Conservation (phyloP, 345 rosid species). For the Lepidium aucheri region DNA sequence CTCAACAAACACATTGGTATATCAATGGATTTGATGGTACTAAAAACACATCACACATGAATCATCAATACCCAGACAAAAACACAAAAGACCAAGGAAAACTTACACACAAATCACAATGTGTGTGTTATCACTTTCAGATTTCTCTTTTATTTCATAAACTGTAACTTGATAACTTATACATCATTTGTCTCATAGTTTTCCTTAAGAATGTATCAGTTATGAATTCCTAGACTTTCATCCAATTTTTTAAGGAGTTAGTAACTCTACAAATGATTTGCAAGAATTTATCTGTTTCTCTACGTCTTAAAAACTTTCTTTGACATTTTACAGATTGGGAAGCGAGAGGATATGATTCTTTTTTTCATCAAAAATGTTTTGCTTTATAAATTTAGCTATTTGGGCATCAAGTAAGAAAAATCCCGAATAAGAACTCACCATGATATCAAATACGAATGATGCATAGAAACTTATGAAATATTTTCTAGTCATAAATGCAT, state of each 20-base stretch:
- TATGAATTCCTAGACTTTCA: constrained; percentile 81
- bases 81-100: constrained; percentile 46
- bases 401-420: constrained; percentile 74
- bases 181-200: background rate
- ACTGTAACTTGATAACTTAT: background rate
- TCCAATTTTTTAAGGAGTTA: constrained; percentile 59
- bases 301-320: background rate
- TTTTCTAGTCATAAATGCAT: background rate
- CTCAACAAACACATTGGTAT: constrained; percentile 41
- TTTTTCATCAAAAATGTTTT: no score
- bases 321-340: constrained; percentile 49
- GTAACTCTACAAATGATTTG: constrained; percentile 21
- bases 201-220: constrained; percentile 36
- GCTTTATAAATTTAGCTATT: constrained; percentile 78
- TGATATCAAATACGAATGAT: background rate
- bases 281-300: background rate
- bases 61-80: constrained; percentile 58
- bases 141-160: background rate
- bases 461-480: background rate
- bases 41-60: constrained; percentile 41
- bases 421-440: background rate
- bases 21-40: constrained; percentile 68
- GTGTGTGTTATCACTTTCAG: constrained; percentile 53
- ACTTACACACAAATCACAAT: constrained; percentile 70
- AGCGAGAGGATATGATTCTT: constrained; percentile 57